phyloP scores from a whole-genome alignment of 208 protist genomes.

The Zelonia costaricensis region DNA sequence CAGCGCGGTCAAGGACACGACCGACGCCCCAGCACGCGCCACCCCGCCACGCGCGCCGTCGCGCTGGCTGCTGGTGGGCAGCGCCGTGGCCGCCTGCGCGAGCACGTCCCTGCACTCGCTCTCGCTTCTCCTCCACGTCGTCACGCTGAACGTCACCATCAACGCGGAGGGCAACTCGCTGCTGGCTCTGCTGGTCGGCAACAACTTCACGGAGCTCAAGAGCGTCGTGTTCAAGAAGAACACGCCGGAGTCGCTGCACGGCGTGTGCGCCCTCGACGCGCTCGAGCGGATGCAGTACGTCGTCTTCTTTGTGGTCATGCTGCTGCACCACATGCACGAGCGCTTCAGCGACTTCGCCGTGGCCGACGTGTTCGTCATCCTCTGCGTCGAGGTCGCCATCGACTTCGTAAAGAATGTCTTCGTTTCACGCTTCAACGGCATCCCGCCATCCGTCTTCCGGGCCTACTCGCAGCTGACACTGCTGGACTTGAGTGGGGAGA shows the following conservation, averaged over 20 bases:
- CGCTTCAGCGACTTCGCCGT: slow-evolving; percentile 33
- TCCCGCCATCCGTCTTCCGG: slow-evolving; percentile 65
- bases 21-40: not conserved
- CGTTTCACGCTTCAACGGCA: slow-evolving; percentile 89
- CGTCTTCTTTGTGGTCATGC: slow-evolving; percentile 81
- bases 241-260: slow-evolving; percentile 81
- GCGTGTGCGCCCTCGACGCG: slow-evolving; percentile 84
- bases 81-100: slow-evolving; percentile 22
- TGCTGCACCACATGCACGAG: slow-evolving; percentile 33
- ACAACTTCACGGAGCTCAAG: slow-evolving; percentile 95
- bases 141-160: slow-evolving; percentile 94
- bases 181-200: slow-evolving; percentile 92
- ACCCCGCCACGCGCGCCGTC: slow-evolving; percentile 1
- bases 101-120: slow-evolving; percentile 73
- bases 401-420: slow-evolving; percentile 94
- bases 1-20: not conserved
- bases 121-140: slow-evolving; percentile 80
- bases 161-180: slow-evolving; percentile 91
- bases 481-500: slow-evolving; percentile 42
- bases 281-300: slow-evolving; percentile 41
- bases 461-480: slow-evolving; percentile 45
- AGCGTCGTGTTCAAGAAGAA: slow-evolving; percentile 93
- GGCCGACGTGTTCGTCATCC: slow-evolving; percentile 32
- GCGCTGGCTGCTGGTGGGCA: slow-evolving; percentile 29
- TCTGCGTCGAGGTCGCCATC: slow-evolving; percentile 73